Percentiles rank a stretch among this genome's conserved stretches.
Evolutionary conservation across 352 stramenopile species (phyloP).

Genomic region (Globisporangium takayamanum): DNA sequence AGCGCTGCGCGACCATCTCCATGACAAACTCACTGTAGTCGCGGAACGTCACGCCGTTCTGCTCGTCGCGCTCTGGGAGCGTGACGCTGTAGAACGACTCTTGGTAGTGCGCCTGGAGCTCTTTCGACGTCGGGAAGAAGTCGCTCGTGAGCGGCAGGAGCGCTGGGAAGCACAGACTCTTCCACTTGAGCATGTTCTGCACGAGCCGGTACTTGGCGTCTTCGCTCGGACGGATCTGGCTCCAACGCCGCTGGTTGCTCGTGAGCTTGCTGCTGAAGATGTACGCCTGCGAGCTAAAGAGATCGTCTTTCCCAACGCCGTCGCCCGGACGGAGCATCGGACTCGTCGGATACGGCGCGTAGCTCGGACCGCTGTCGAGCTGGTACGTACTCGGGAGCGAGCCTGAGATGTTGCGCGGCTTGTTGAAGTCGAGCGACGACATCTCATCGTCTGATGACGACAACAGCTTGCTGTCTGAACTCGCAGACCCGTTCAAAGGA

Average conservation of each 20-base stretch:
- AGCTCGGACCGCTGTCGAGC: constrained; percentile 33
- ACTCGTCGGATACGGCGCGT: constrained; percentile 45
- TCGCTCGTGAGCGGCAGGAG: constrained; percentile 91
- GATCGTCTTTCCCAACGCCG: constrained; percentile 43
- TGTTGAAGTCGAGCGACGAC: constrained; percentile 16
- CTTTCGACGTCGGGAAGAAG: constrained; percentile 74
- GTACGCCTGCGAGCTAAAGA: constrained; percentile 71
- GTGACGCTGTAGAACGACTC: constrained; percentile 85
- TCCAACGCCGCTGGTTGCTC: constrained; percentile 95
- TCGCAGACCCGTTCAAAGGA: constrained; percentile 28
- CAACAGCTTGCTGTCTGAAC: constrained; percentile 28
- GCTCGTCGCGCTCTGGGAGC: constrained; percentile 62
- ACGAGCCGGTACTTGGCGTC: constrained; percentile 49
- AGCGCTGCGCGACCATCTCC: constrained; percentile 81
- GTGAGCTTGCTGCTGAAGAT: constrained; percentile 80
- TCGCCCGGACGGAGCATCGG: constrained; percentile 48
- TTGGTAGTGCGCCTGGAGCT: constrained; percentile 77
- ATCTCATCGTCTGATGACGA: constrained; percentile 27
- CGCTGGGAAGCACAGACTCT: constrained; percentile 93
- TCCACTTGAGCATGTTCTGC: constrained; percentile 94
- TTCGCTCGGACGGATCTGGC: constrained; percentile 85
- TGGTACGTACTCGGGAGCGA: constrained; percentile 64
- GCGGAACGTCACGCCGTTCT: constrained; percentile 55
- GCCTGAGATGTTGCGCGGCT: constrained; percentile 33
- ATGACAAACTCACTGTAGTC: constrained; percentile 76